A percentile compares a stretch with the other conserved stretches of the same genome.
Conservation (phyloP, 768 basidiomycete species). For the Mycena belliarum region DNA sequence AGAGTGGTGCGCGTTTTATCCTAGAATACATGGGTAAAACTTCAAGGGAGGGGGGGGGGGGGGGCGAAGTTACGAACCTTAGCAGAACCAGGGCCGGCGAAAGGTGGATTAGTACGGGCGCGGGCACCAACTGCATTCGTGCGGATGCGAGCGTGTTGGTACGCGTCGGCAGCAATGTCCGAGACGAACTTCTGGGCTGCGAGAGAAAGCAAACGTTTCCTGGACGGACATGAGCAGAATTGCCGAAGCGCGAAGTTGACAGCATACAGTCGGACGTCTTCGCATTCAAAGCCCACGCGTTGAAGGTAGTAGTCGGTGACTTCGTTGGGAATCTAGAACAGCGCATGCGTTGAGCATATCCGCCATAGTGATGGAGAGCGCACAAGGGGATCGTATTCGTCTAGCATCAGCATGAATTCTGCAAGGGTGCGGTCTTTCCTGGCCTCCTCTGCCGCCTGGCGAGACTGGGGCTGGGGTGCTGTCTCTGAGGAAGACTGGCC, state of each 20-base stretch:
- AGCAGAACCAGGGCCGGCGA: slow-evolving; percentile 57
- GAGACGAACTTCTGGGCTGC: slow-evolving; percentile 98
- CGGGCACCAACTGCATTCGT: slow-evolving; percentile 83
- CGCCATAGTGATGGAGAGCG: slow-evolving; percentile 23
- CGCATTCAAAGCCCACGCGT: slow-evolving; percentile 92
- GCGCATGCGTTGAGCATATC: neutral
- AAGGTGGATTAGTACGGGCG: slow-evolving; percentile 58
- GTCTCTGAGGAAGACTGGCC: slow-evolving; percentile 34
- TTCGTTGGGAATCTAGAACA: slow-evolving; percentile 95
- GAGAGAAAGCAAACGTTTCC: slow-evolving; percentile 91
- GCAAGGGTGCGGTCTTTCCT: slow-evolving; percentile 88
- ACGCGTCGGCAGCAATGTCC: slow-evolving; percentile 95
- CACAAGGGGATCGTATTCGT: slow-evolving; percentile 95
- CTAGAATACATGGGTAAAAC: slow-evolving; percentile 35
- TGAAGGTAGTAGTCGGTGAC: slow-evolving; percentile 98
- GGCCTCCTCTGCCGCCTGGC: slow-evolving; percentile 77
- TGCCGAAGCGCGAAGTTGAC: slow-evolving; percentile 1
- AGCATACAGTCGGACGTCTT: slow-evolving; percentile 86
- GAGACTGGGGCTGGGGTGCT: slow-evolving; percentile 41
- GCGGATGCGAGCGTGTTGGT: slow-evolving; percentile 95
- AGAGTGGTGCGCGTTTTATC: slow-evolving; percentile 92
- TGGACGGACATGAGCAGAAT: slow-evolving; percentile 31
- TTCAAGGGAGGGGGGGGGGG: neutral
- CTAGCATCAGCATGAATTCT: slow-evolving; percentile 93
- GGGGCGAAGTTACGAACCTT: too few species aligned